Conservation (phyloP, 2,329 filamentous ascomycete species). For the Arthrobotrys sinensis region DNA sequence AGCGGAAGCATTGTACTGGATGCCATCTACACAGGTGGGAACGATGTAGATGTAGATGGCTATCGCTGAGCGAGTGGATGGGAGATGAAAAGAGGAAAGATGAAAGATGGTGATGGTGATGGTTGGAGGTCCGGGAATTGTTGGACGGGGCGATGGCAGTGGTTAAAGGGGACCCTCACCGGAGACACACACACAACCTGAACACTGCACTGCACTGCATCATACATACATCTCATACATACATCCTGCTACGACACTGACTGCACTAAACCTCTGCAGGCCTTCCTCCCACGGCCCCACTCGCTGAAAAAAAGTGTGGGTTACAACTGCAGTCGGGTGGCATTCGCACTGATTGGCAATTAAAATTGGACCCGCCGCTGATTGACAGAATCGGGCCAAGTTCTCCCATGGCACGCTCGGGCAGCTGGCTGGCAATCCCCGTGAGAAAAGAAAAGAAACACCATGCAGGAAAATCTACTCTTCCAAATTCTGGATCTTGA, state of each 20-base stretch:
- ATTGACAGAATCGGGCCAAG: slow-evolving; percentile 54
- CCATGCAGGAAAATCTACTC: not conserved
- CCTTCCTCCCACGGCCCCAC: slow-evolving; percentile 40
- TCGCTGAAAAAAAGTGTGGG: slow-evolving; percentile 40
- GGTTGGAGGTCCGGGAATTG: slow-evolving; percentile 19
- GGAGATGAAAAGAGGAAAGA: not conserved
- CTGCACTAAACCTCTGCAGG: slow-evolving; percentile 21
- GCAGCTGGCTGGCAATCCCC: slow-evolving; percentile 47
- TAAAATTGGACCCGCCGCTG: slow-evolving; percentile 59
- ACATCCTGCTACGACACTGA: not conserved
- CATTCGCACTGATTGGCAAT: slow-evolving; percentile 56
- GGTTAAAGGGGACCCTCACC: slow-evolving; percentile 46
- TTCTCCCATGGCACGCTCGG: slow-evolving; percentile 39
- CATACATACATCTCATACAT: not conserved
- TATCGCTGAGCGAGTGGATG: slow-evolving; percentile 16
- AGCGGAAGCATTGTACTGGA: slow-evolving; percentile 44
- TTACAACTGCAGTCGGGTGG: slow-evolving; percentile 43
- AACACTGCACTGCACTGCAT: not conserved
- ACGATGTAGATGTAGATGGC: slow-evolving; percentile 34
- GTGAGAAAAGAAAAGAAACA: slow-evolving; percentile 31
- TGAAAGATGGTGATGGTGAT: slow-evolving; percentile 2
- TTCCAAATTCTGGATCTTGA: slow-evolving; percentile 22
- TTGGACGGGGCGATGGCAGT: slow-evolving; percentile 34
- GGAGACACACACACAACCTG: too few relatives aligned
- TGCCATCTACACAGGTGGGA: slow-evolving; percentile 32